Evolutionary conservation across 2,329 filamentous ascomycete genomes (phyloP), one percentile per base, ranked within the genome.

Genomic region (Pseudogymnoascus sp.): DNA sequence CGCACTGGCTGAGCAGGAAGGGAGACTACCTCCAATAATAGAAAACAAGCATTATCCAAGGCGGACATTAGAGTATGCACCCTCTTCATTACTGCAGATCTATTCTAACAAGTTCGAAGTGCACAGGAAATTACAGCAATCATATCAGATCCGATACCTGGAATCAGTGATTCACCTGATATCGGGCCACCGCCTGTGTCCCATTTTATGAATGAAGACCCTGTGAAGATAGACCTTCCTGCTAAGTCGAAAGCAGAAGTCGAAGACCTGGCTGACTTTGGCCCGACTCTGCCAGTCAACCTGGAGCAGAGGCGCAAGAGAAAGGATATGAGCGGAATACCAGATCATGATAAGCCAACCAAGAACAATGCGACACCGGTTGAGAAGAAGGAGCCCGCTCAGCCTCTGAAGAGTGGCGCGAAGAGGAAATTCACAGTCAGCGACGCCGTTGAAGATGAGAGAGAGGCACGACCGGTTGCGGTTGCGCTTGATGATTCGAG

Each of bases 21-120:
- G 68, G 34, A 77, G 83, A 68, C 71, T 90, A 65, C 82, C 86
- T 7, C 83, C 85, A 1, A 91, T 93, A 58, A 75, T 80, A 37
- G 89, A 93, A 71, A 82, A 84, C 70, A 90, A 88, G 68, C 74
- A 78, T 2, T 89, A 83, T 68, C 85, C 87, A 9, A 78, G 89
- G 59, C 78, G 79, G 66, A 89, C 88, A 8, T 76, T 91, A 69
- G 86, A 83, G 87, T 90, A 77, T 62, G 82, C 75, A 37, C 6
- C 18, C 8, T 47, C 34, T 2, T 16, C 37, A 34, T 34, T 4
- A 16, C 32, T 50, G 50, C 37, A 60, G 35, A 59, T 12, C 66
- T 63, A 37, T 65, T 54, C 72, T 76, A 67, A 78, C 72, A 39
- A 63, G n/a, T 43, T 34, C 30, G 39, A 57, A 73, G 71, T 38